Evolutionary conservation across 1,284 basidiomycete species (phyloP).

Genomic region (Ganoderma meredithae): DNA sequence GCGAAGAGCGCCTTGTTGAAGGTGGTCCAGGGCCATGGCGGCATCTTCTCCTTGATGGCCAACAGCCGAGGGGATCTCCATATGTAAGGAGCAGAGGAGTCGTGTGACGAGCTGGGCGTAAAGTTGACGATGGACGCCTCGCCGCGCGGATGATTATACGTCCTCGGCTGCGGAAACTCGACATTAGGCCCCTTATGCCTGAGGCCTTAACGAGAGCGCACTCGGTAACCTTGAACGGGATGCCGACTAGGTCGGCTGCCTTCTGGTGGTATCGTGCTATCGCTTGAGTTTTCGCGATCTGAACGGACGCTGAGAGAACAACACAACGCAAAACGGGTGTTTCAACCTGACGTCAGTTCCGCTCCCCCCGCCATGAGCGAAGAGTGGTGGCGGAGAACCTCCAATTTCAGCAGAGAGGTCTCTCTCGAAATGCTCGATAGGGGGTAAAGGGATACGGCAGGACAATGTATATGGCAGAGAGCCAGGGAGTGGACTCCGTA

Average conservation of each 20-base stretch:
- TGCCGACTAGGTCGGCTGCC: neutral
- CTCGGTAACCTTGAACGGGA: neutral
- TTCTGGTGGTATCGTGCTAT: neutral
- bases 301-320: neutral
- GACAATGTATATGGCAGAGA: too few species aligned
- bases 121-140: neutral
- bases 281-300: neutral
- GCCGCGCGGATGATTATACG: neutral
- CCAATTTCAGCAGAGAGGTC: too few species aligned
- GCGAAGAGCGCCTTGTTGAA: neutral
- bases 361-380: too few species aligned
- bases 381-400: too few species aligned
- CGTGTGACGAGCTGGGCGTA: neutral
- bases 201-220: neutral
- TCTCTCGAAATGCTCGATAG: too few species aligned
- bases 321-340: too few species aligned
- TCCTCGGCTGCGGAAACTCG: neutral
- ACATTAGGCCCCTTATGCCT: neutral
- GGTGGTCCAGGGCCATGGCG: neutral
- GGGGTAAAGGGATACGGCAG: too few species aligned
- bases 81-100: neutral
- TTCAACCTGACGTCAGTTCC: too few species aligned
- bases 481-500: too few species aligned
- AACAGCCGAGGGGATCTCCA: neutral
- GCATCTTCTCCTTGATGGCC: neutral